Conservation (phyloP, 805 yeast genomes). For the Candida corydali region DNA sequence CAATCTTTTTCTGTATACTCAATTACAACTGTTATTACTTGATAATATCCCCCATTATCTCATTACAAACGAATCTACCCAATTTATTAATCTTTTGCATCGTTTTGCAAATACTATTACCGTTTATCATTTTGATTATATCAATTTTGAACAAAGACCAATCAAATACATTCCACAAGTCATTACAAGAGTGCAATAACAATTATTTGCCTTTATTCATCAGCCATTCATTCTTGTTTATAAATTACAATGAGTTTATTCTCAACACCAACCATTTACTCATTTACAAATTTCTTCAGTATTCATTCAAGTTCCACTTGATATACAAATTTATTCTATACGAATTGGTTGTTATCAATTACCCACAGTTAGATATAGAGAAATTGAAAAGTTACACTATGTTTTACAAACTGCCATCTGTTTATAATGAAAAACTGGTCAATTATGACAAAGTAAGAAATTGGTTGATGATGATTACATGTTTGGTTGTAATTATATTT, state of each 20-base stretch:
- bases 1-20: slow-evolving; percentile 17
- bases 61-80: background rate
- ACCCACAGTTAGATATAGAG: slow-evolving; percentile 7
- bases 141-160: background rate
- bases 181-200: slow-evolving; percentile 25
- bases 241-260: slow-evolving; percentile 13
- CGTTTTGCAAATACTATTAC: slow-evolving; percentile 12
- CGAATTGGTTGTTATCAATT: slow-evolving; percentile 19
- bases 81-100: slow-evolving; percentile 3
- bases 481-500: background rate
- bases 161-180: slow-evolving; percentile 4
- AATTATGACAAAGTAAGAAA: background rate
- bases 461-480: background rate
- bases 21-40: slow-evolving; percentile 13
- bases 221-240: slow-evolving; percentile 28
- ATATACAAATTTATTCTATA: slow-evolving; percentile 29
- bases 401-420: slow-evolving; percentile 8
- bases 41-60: background rate
- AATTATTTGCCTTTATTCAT: slow-evolving; percentile 32
- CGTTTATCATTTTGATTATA: slow-evolving; percentile 10
- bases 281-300: slow-evolving; percentile 18
- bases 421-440: background rate
- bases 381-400: slow-evolving; percentile 9
- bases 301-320: slow-evolving; percentile 29
- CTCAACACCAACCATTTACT: background rate